Percentiles rank a stretch among this genome's conserved stretches.
Evolutionary conservation across 2,329 filamentous ascomycete genomes (phyloP).

Genomic region (Arthrinium puccinioides): DNA sequence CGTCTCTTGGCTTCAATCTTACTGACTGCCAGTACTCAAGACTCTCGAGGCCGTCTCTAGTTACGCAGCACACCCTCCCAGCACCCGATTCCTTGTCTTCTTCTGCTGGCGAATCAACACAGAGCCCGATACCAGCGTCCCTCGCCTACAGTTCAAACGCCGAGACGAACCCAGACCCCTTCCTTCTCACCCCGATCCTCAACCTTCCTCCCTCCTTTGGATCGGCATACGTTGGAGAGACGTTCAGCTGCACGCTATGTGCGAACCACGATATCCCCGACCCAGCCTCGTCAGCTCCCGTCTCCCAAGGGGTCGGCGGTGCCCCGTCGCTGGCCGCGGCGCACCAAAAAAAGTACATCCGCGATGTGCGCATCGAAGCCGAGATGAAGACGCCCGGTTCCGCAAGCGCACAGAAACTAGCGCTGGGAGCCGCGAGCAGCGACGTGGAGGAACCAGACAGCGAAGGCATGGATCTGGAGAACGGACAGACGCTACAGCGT

Average conservation of each 20-base stretch:
- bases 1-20: not conserved
- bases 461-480: slow-evolving; percentile 42
- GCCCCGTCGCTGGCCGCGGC: not conserved
- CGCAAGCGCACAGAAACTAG: slow-evolving; percentile 52
- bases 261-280: slow-evolving; percentile 74
- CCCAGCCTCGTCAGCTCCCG: slow-evolving; percentile 7
- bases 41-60: slow-evolving; percentile 74
- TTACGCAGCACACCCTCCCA: slow-evolving; percentile 60
- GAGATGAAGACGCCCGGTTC: slow-evolving; percentile 89
- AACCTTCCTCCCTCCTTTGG: slow-evolving; percentile 88
- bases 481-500: slow-evolving; percentile 67
- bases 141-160: slow-evolving; percentile 55
- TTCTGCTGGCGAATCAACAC: slow-evolving; percentile 31
- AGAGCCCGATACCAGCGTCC: slow-evolving; percentile 51
- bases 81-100: slow-evolving; percentile 33
- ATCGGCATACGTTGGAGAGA: slow-evolving; percentile 91
- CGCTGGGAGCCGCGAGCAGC: slow-evolving; percentile 38
- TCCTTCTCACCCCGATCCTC: slow-evolving; percentile 57
- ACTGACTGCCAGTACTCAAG: too few relatives aligned
- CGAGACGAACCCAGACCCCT: slow-evolving; percentile 44
- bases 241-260: slow-evolving; percentile 88
- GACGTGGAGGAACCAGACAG: slow-evolving; percentile 5
- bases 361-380: slow-evolving; percentile 74
- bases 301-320: slow-evolving; percentile 3
- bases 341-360: slow-evolving; percentile 41